A percentile compares a stretch with the other conserved stretches of the same genome.
Conservation (phyloP, 176 grass and related monocot species). For the Pontederia crassipes region DNA sequence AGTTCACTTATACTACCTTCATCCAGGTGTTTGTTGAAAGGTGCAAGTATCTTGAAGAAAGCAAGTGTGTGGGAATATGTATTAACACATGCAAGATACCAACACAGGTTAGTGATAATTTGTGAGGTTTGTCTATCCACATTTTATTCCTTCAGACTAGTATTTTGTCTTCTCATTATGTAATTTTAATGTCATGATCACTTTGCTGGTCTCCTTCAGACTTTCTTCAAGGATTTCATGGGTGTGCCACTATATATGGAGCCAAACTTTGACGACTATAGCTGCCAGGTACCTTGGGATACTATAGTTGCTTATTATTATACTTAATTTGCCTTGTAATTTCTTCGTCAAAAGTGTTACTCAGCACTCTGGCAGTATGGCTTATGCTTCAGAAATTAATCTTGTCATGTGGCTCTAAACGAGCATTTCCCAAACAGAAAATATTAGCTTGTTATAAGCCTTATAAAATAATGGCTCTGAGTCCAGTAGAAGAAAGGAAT, state of each 20-base stretch:
- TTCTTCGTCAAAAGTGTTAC: neutral
- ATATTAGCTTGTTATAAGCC: no score
- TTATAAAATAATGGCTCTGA: no score
- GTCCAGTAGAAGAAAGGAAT: no score
- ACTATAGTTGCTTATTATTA: no score
- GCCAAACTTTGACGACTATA: constrained; percentile 78
- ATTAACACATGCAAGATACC: constrained; percentile 90
- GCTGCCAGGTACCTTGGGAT: constrained; percentile 54
- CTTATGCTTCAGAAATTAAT: no score
- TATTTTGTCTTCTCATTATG: no score
- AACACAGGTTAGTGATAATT: constrained; percentile 47
- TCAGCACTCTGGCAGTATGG: no score
- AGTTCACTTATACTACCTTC: neutral
- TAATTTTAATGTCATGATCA: no score
- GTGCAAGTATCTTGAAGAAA: constrained; percentile 89
- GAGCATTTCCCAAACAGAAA: no score
- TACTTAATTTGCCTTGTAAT: neutral
- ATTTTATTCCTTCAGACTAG: no score
- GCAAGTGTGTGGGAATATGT: constrained; percentile 84
- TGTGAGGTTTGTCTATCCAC: no score
- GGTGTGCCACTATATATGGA: constrained; percentile 84
- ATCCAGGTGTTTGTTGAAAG: constrained; percentile 61
- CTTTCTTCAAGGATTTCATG: constrained; percentile 88
- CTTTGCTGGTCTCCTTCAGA: constrained; percentile 25
- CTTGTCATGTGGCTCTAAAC: no score